These are phyloP conservation scores for Allodekkera sacchari DNA, from an alignment of 805 yeast genomes.

Conservation along the genomic window DNA sequence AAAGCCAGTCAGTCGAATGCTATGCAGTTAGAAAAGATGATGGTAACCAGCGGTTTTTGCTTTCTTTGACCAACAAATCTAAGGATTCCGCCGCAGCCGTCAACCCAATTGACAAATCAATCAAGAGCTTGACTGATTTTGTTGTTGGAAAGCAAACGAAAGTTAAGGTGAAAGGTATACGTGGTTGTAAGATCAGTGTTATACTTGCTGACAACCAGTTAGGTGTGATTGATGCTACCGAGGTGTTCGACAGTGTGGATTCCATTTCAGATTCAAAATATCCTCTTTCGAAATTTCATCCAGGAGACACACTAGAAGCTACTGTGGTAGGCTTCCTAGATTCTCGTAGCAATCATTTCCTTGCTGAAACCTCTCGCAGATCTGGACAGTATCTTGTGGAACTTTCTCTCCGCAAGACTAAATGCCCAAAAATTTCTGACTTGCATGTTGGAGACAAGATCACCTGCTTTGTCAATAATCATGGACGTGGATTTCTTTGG, in stretches of 20 bases:
- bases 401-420: conserved; percentile 30
- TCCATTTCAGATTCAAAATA: conserved; percentile 49
- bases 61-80: conserved; percentile 51
- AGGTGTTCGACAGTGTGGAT: conserved; percentile 45
- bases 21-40: conserved; percentile 61
- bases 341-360: conserved; percentile 54
- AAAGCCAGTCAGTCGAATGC: conserved; percentile 66
- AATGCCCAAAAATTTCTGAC: conserved; percentile 30
- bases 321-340: conserved; percentile 74
- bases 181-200: conserved; percentile 67
- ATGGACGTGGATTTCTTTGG: conserved; percentile 54
- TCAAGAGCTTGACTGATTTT: conserved; percentile 42
- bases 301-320: conserved; percentile 51
- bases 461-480: conserved; percentile 58
- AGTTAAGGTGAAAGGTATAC: conserved; percentile 53
- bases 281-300: conserved; percentile 53
- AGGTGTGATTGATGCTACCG: conserved; percentile 74
- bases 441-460: conserved; percentile 42
- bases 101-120: conserved; percentile 56
- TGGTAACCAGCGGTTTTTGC: conserved; percentile 59
- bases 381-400: conserved; percentile 55
- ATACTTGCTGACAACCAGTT: conserved; percentile 67
- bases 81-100: conserved; percentile 12
- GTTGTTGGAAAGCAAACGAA: conserved; percentile 53
- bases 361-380: conserved; percentile 54